Conservation (phyloP, 2,329 filamentous ascomycete species). For the Alternaria gaisen region DNA sequence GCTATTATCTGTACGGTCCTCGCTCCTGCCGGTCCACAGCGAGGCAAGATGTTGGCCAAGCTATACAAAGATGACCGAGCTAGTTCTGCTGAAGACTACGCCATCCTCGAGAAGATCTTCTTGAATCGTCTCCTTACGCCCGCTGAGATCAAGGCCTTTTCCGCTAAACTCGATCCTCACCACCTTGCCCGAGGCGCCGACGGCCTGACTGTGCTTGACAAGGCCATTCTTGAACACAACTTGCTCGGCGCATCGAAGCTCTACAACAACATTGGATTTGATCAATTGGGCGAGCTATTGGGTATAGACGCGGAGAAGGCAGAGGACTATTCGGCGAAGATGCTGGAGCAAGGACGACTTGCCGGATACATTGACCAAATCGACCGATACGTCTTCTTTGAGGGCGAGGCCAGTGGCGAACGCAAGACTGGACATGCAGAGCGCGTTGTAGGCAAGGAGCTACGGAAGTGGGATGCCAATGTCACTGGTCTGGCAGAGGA, state of each 20-base stretch:
- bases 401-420: slow-evolving; percentile 75
- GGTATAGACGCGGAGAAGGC: slow-evolving; percentile 82
- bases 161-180: slow-evolving; percentile 80
- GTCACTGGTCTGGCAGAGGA: slow-evolving; percentile 88
- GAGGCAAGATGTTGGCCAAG: slow-evolving; percentile 79
- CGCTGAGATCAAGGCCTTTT: slow-evolving; percentile 86
- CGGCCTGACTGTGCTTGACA: slow-evolving; percentile 90
- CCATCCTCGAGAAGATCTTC: slow-evolving; percentile 97
- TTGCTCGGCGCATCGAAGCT: slow-evolving; percentile 79
- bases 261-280: slow-evolving; percentile 63
- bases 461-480: slow-evolving; percentile 88
- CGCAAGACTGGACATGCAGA: slow-evolving; percentile 72
- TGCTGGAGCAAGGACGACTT: slow-evolving; percentile 94
- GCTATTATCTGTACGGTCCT: slow-evolving; percentile 93
- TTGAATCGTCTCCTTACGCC: slow-evolving; percentile 83
- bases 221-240: slow-evolving; percentile 96
- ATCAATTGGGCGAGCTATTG: slow-evolving; percentile 77
- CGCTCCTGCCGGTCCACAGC: slow-evolving; percentile 85
- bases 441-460: slow-evolving; percentile 69
- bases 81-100: slow-evolving; percentile 76
- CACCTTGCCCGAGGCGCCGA: slow-evolving; percentile 91
- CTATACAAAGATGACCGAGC: slow-evolving; percentile 94
- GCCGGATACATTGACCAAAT: slow-evolving; percentile 95
- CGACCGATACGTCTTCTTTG: slow-evolving; percentile 86
- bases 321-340: slow-evolving; percentile 89